phyloP scores from a whole-genome alignment of 2,329 filamentous ascomycete genomes.

The Plectosphaerella sp. region DNA sequence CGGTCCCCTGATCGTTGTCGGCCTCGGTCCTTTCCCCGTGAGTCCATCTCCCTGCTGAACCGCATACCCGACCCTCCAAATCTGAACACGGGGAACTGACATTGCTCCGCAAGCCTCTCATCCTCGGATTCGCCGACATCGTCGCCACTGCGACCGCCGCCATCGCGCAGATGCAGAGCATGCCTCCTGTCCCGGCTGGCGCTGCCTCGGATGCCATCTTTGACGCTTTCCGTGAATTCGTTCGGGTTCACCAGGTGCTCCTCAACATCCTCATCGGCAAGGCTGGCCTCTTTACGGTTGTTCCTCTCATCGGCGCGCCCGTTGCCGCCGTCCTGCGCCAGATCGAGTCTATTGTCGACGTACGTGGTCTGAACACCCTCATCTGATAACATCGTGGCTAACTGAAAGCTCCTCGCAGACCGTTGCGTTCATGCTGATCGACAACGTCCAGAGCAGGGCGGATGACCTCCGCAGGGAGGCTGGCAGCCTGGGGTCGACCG shows the following conservation, averaged over 20 bases:
- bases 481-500: background rate
- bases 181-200: conserved; percentile 5
- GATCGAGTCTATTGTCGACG: conserved; percentile 18
- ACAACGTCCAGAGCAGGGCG: conserved; percentile 18
- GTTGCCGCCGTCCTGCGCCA: conserved; percentile 19
- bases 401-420: conserved; percentile 5
- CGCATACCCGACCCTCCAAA: too few relatives aligned
- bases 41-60: background rate
- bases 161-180: conserved; percentile 14
- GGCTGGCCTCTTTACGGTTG: conserved; percentile 17
- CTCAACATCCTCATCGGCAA: conserved; percentile 30
- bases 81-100: background rate
- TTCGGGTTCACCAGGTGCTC: conserved; percentile 22
- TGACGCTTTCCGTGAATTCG: conserved; percentile 24
- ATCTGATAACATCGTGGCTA: background rate
- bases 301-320: conserved; percentile 22
- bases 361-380: conserved; percentile 10
- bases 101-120: conserved; percentile 15
- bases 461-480: background rate
- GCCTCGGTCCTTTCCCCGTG: conserved; percentile 25
- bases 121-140: conserved; percentile 24
- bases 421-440: conserved; percentile 14
- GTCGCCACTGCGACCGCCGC: conserved; percentile 13
- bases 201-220: conserved; percentile 13
- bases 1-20: conserved; percentile 17